Base-by-base conservation (phyloP, 2,329 filamentous ascomycete genomes). In the Teratosphaeriaceae sp. region DNA sequence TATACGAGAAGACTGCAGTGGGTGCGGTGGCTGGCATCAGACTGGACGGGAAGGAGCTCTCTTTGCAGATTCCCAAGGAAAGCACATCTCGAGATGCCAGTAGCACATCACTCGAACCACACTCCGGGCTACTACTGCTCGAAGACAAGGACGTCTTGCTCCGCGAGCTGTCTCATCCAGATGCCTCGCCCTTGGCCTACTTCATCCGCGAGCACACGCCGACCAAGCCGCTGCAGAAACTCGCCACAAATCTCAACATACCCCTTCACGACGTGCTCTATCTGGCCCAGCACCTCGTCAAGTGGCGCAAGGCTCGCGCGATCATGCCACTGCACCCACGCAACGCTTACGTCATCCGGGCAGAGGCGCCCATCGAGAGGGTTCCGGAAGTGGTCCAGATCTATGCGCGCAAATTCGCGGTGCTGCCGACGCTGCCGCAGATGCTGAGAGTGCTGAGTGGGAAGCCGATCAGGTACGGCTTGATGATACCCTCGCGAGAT, bases 271-370 rank as follows among this genome's bases (percentile, higher is more conserved):
- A 94, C 53, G 84, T 97, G 49, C 84, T 90, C 50, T 83, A 87
- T 54, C 85, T 94, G 49, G 88, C 89, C 8, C 85, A 87, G 45
- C 92, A 97, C 67, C 83, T 98, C 49, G 88, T 97, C 48, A 94
- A 94, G 67, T 97, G 90, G 89, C 82, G 92, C 19, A 84, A 89
- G 44, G 92, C 90, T 36, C 85, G 94, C 47, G 84, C 90, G 13
- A 90, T 97, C 30, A 85, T 88, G 3, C 92, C 92, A 0, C 76
- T 98, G 5, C 88, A 96, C 58, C 84, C 85, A 33, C 78, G 89
- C 37, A 89, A 97, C 61, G 84, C 83, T 9, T 98, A 97, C 64
- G 84, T 97, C 24, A 79, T 96, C 21, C 94, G 87, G 1, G 89
- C 90, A 0, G 94, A 94, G 61, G 88, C 88, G 48, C 84, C 95